These are phyloP conservation scores for Neurospora sp. DNA, from an alignment of 2,329 filamentous ascomycete genomes.

Conservation along the genomic window DNA sequence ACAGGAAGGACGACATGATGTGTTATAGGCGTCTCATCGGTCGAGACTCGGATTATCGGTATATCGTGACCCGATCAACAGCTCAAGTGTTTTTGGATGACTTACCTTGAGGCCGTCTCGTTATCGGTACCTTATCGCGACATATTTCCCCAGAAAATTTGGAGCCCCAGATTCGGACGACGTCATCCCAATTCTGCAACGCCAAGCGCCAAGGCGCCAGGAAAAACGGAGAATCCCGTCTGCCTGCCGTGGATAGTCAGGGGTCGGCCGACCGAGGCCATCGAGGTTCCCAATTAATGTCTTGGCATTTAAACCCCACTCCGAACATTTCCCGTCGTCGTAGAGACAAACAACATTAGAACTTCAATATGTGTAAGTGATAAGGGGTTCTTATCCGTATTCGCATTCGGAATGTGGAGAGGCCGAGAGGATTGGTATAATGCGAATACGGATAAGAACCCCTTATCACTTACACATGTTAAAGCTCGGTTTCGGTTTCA, in stretches of 20 bases:
- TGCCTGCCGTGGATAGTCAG: background rate
- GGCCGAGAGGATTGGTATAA: background rate
- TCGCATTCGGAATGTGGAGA: background rate
- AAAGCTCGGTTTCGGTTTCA: background rate
- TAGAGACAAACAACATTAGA: background rate
- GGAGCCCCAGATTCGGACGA: background rate
- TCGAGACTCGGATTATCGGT: background rate
- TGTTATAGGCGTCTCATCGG: background rate
- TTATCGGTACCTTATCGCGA: background rate
- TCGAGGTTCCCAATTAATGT: background rate
- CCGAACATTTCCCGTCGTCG: background rate
- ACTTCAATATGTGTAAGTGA: background rate
- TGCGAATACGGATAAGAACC: background rate
- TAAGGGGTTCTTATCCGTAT: background rate
- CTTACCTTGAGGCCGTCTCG: background rate
- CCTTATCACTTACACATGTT: background rate
- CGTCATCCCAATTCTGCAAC: background rate
- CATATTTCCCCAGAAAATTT: background rate
- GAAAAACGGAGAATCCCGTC: background rate
- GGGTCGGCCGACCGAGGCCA: background rate
- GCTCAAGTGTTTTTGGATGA: background rate
- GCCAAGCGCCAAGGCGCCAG: background rate
- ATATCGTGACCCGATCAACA: background rate
- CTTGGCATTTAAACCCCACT: background rate
- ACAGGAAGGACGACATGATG: conserved; percentile 31